phyloP scores from a whole-genome alignment of 2,329 filamentous ascomycete species.

The Beauveria rudraprayagi region DNA sequence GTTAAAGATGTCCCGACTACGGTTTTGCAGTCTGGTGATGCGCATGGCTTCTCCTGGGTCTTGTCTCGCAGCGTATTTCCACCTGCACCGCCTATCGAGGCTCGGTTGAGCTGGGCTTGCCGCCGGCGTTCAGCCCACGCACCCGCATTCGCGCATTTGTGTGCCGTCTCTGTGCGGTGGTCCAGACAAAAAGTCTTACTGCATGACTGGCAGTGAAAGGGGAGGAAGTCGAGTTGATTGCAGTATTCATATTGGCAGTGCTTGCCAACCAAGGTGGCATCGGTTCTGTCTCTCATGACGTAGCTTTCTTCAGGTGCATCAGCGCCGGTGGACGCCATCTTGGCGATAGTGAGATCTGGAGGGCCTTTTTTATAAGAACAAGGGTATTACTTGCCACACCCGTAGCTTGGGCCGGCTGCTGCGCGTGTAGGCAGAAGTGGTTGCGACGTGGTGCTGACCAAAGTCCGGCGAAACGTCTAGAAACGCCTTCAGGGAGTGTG shows the following conservation, averaged over 20 bases:
- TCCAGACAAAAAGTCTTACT: constrained; percentile 81
- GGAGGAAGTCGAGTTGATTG: constrained; percentile 91
- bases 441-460: constrained; percentile 10
- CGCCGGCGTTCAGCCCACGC: constrained; percentile 54
- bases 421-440: constrained; percentile 6
- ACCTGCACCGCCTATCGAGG: constrained; percentile 40
- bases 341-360: constrained; percentile 13
- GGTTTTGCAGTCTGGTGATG: constrained; percentile 58
- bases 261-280: constrained; percentile 77
- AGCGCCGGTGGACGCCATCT: constrained; percentile 44
- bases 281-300: constrained; percentile 63
- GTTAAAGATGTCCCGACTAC: constrained; percentile 60
- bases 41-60: constrained; percentile 59
- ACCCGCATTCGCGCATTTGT: constrained; percentile 56
- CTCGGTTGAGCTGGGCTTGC: constrained; percentile 43
- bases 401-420: neutral
- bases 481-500: constrained; percentile 3
- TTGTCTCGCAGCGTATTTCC: constrained; percentile 46
- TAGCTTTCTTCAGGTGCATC: constrained; percentile 46
- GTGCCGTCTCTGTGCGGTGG: constrained; percentile 78
- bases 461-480: constrained; percentile 11
- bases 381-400: neutral
- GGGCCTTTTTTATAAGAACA: neutral
- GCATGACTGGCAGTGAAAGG: constrained; percentile 90
- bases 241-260: constrained; percentile 92